Evolutionary conservation across 2,329 filamentous ascomycete species (phyloP), one percentile per base, ranked within the genome.

Genomic region (Fusarium chaquense): DNA sequence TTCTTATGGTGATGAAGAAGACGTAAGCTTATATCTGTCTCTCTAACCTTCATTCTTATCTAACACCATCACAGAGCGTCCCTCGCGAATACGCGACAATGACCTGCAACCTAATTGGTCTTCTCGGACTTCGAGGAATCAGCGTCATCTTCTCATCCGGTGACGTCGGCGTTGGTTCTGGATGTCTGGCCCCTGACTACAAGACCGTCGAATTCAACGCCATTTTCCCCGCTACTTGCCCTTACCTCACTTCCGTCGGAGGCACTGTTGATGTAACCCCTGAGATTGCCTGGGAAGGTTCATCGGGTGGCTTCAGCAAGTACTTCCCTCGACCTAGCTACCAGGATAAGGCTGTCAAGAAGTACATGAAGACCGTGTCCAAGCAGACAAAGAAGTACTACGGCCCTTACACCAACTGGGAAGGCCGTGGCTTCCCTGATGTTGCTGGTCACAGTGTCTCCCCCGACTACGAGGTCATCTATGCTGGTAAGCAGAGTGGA

Each of bases 221-320:
- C 80, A 83, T 75, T 65, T 79, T 16, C 77, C 79, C 55, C 77
- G 84, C 22, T 53, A 66, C 28, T 81, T 86, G 73, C 81, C 69
- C 85, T 77, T 24, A 83, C 69, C 76, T 87, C 22, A 86, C 84
- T 0, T 80, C 83, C 5, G 84, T 87, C 1, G 85, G 86, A 24
- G 85, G 84, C 12, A 87, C 86, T 0, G 77, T 81, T 2, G 83
- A 85, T 68, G 77, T 79, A 45, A 83, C 83, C 13, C 83, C 83
- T 62, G 80, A 84, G 67, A 77, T 75, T 5, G 81, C 77, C 7
- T 79, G 82, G 20, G 81, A 79, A 2, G 83, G 84, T 70, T 81
- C 81, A 46, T 82, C 80, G 1, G 83, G 82, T 28, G 84, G 84
- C 12, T 86, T 86, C 75, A 82, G 79, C 63, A 83, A 85, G 68